A percentile compares a stretch with the other conserved stretches of the same genome.
phyloP scores from a whole-genome alignment of 441 rosid species.

The Daphne laureola region DNA sequence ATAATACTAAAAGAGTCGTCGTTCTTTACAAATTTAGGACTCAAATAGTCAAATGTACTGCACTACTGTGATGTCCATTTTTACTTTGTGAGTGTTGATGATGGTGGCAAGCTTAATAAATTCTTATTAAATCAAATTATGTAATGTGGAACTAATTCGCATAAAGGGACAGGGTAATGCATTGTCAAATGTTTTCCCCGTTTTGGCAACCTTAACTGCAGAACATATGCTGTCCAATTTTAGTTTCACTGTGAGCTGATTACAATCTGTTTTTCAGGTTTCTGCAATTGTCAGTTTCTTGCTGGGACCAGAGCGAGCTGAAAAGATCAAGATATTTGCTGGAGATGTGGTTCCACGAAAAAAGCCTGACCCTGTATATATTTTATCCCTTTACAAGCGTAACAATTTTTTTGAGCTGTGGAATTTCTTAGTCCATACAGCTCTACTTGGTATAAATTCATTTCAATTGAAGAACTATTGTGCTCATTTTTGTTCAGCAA shows the following conservation, averaged over 20 bases:
- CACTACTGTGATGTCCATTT: too few species aligned
- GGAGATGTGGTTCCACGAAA: slow-evolving; percentile 95
- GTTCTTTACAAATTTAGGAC: too few species aligned
- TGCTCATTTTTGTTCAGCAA: too few species aligned
- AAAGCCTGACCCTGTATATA: slow-evolving; percentile 84
- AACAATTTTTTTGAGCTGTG: background rate
- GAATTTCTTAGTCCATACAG: too few species aligned
- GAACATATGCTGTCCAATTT: background rate
- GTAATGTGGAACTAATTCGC: background rate
- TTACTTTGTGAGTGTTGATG: too few species aligned
- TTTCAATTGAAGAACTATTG: too few species aligned
- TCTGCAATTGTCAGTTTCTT: slow-evolving; percentile 85
- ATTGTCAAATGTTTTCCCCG: background rate
- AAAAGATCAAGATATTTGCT: slow-evolving; percentile 78
- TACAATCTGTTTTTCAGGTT: slow-evolving; percentile 43
- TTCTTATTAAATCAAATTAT: background rate
- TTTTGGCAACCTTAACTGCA: background rate
- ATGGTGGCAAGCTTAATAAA: too few species aligned
- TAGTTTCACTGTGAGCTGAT: slow-evolving; percentile 11
- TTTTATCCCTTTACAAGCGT: slow-evolving; percentile 2
- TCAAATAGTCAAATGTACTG: too few species aligned
- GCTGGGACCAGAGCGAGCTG: slow-evolving; percentile 86
- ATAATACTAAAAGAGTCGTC: too few species aligned
- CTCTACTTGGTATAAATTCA: background rate
- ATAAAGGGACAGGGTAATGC: background rate